Conservation (phyloP, 129 eudicot species). For the Gnaphalium uliginosum region DNA sequence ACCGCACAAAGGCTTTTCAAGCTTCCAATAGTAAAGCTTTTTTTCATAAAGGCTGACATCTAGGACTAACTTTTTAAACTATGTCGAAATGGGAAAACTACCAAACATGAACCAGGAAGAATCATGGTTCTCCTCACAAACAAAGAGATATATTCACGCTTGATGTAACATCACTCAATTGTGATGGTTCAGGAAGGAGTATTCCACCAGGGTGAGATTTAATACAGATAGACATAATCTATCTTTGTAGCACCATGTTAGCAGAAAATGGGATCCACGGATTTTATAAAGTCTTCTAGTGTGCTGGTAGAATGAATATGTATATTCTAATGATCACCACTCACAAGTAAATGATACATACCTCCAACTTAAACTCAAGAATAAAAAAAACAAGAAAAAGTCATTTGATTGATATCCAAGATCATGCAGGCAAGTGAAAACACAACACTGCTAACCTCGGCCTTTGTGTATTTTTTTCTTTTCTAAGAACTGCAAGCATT, state of each 20-base stretch:
- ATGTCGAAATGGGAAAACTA: not conserved
- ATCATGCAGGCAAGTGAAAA: not conserved
- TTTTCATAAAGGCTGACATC: not conserved
- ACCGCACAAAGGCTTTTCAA: not conserved
- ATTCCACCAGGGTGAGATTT: constrained; percentile 3
- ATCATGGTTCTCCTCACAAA: not conserved
- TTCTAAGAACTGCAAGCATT: too few species aligned
- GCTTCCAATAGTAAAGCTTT: not conserved
- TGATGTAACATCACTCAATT: constrained; percentile 6
- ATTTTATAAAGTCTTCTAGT: not conserved
- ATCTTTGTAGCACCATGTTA: too few species aligned
- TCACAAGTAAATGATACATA: not conserved
- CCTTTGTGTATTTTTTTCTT: too few species aligned
- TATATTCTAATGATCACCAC: too few species aligned
- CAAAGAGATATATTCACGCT: not conserved
- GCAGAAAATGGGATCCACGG: not conserved
- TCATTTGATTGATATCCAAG: not conserved
- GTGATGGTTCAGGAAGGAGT: not conserved
- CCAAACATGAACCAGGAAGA: constrained; percentile 1
- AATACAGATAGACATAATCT: not conserved
- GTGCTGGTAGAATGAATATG: too few species aligned
- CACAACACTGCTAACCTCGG: constrained; percentile 1
- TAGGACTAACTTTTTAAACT: not conserved
- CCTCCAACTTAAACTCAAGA: not conserved
- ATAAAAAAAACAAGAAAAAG: not conserved